phyloP scores from a whole-genome alignment of 768 basidiomycete genomes.

The Amanita molliuscula region DNA sequence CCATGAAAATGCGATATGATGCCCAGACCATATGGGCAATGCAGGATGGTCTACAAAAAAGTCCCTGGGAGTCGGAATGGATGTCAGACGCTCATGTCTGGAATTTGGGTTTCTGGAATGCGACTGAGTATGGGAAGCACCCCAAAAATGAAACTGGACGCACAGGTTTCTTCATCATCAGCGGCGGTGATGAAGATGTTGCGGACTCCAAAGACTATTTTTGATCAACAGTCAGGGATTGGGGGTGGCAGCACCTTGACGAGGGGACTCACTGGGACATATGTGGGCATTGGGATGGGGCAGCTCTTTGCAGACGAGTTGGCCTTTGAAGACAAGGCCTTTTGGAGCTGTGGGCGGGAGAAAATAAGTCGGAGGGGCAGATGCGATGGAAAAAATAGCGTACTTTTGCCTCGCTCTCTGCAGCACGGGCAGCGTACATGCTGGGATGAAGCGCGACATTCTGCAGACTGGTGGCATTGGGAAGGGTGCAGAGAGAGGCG shows the following conservation, averaged over 20 bases:
- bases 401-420: slow-evolving; percentile 73
- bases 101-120: slow-evolving; percentile 18
- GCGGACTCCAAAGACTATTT: slow-evolving; percentile 3
- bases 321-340: slow-evolving; percentile 46
- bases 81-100: slow-evolving; percentile 12
- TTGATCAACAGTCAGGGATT: neutral
- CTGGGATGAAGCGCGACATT: slow-evolving; percentile 56
- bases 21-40: neutral
- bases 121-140: neutral
- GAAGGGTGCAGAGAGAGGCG: slow-evolving; percentile 54
- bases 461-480: slow-evolving; percentile 62
- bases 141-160: slow-evolving; percentile 13
- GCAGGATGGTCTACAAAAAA: slow-evolving; percentile 5
- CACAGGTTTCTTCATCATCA: slow-evolving; percentile 51
- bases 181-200: slow-evolving; percentile 24
- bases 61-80: slow-evolving; percentile 4
- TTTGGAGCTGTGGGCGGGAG: slow-evolving; percentile 37
- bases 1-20: slow-evolving; percentile 5
- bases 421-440: slow-evolving; percentile 58
- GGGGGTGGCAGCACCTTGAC: neutral
- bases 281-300: slow-evolving; percentile 18
- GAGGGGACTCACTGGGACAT: slow-evolving; percentile 25
- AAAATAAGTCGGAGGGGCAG: slow-evolving; percentile 6
- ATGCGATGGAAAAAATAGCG: slow-evolving; percentile 7
- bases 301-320: slow-evolving; percentile 27